A percentile compares a stretch with the other conserved stretches of the same genome.
Conservation (phyloP, 768 basidiomycete genomes). For the Lentinula sp. region DNA sequence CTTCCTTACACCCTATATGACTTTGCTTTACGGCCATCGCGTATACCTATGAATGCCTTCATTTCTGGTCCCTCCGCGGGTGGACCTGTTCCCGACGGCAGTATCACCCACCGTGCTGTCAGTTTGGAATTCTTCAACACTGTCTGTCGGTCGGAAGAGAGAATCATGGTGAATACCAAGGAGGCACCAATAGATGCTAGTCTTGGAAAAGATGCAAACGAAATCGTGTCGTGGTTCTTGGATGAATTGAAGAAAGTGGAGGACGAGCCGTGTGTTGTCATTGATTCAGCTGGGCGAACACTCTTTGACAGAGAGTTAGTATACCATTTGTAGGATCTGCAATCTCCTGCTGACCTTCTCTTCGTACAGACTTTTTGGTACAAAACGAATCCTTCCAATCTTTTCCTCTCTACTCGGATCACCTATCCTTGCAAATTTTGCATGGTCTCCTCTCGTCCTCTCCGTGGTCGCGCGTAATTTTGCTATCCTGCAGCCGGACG, state of each 20-base stretch:
- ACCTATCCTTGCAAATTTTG: constrained; percentile 35
- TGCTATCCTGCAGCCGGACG: not conserved
- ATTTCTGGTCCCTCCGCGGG: constrained; percentile 40
- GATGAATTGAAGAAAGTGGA: constrained; percentile 29
- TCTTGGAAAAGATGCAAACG: constrained; percentile 26
- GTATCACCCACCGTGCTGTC: constrained; percentile 35
- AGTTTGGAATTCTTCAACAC: constrained; percentile 26
- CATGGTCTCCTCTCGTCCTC: constrained; percentile 13
- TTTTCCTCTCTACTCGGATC: constrained; percentile 32
- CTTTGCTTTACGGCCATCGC: constrained; percentile 16
- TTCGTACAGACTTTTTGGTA: constrained; percentile 14
- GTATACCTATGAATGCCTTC: constrained; percentile 35
- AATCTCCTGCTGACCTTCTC: not conserved
- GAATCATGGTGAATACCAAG: constrained; percentile 22
- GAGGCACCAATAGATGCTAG: constrained; percentile 27
- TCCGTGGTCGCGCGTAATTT: constrained; percentile 14
- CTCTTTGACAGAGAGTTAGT: constrained; percentile 4
- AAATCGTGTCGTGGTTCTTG: constrained; percentile 35
- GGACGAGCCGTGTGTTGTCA: constrained; percentile 5
- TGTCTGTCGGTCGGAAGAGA: constrained; percentile 34
- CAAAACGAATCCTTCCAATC: constrained; percentile 25
- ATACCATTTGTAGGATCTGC: not conserved
- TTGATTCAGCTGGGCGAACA: not conserved
- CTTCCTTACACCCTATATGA: constrained; percentile 34
- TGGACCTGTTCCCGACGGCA: constrained; percentile 27